A percentile compares a stretch with the other conserved stretches of the same genome.
Evolutionary conservation across 2,329 filamentous ascomycete species (phyloP).

Genomic region (Diaporthe citriasiana): DNA sequence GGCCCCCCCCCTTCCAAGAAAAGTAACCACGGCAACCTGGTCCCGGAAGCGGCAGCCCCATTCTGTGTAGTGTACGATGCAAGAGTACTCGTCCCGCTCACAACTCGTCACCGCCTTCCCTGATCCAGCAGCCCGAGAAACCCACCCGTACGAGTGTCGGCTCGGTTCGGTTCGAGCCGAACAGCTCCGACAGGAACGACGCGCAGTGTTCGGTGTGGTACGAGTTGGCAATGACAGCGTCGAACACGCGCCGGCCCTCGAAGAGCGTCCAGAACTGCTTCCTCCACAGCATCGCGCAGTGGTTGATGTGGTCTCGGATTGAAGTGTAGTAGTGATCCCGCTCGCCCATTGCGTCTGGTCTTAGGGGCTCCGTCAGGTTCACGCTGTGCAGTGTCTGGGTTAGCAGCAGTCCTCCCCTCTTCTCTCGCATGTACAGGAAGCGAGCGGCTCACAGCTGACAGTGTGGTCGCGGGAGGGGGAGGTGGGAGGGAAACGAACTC

Average conservation of each 20-base stretch:
- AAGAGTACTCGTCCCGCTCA: not conserved
- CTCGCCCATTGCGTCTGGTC: constrained; percentile 45
- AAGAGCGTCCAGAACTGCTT: constrained; percentile 47
- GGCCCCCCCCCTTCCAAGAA: not conserved
- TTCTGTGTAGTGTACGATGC: not conserved
- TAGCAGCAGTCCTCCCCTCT: not conserved
- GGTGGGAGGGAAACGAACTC: constrained; percentile 37
- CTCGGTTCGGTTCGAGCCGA: constrained; percentile 43
- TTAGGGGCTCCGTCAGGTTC: constrained; percentile 44
- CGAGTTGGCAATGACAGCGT: constrained; percentile 45
- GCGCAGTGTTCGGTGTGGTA: constrained; percentile 50
- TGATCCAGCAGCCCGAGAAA: constrained; percentile 37
- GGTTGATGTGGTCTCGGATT: constrained; percentile 47
- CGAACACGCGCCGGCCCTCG: constrained; percentile 44
- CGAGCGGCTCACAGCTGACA: not conserved
- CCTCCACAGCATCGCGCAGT: constrained; percentile 49
- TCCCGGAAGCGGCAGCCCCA: constrained; percentile 14
- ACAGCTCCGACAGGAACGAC: constrained; percentile 46
- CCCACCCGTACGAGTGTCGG: constrained; percentile 42
- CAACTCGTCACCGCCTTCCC: constrained; percentile 7
- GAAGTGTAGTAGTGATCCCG: constrained; percentile 47
- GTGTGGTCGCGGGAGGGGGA: not conserved
- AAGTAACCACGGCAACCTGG: not conserved
- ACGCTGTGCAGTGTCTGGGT: constrained; percentile 9
- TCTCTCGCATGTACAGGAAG: no score